Evolutionary conservation across 495 filamentous ascomycete genomes (phyloP).

Genomic region (Monascus purpureus): DNA sequence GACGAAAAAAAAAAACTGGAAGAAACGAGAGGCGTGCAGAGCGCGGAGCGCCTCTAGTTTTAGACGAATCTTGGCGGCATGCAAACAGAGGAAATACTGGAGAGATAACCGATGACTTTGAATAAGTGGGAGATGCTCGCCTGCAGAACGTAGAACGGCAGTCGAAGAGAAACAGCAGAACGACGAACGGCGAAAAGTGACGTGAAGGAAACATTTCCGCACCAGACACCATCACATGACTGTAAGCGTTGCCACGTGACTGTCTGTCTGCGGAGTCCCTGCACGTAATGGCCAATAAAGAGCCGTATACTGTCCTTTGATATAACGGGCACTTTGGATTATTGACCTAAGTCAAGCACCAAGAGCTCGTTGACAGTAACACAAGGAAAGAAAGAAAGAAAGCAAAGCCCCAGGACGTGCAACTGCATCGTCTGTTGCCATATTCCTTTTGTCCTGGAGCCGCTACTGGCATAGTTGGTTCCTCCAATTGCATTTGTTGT

Average conservation of each 20-base stretch:
- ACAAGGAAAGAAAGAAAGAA: neutral
- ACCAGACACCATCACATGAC: neutral
- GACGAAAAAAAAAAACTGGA: conserved; percentile 1
- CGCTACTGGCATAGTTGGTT: neutral
- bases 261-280: conserved; percentile 8
- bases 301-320: conserved; percentile 25
- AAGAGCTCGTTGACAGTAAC: no score
- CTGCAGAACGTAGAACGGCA: neutral
- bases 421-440: neutral
- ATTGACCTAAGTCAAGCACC: neutral
- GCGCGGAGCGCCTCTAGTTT: conserved; percentile 1
- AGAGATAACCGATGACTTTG: no score
- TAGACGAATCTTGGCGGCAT: neutral
- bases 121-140: no score
- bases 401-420: neutral
- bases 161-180: conserved; percentile 3
- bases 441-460: neutral
- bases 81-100: neutral
- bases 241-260: conserved; percentile 12
- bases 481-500: neutral
- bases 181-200: conserved; percentile 15
- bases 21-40: conserved; percentile 2
- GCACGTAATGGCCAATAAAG: conserved; percentile 17
- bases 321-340: neutral
- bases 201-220: conserved; percentile 5